Conservation (phyloP, 2,329 filamentous ascomycete genomes). For the Chaetomiaceae sp. region DNA sequence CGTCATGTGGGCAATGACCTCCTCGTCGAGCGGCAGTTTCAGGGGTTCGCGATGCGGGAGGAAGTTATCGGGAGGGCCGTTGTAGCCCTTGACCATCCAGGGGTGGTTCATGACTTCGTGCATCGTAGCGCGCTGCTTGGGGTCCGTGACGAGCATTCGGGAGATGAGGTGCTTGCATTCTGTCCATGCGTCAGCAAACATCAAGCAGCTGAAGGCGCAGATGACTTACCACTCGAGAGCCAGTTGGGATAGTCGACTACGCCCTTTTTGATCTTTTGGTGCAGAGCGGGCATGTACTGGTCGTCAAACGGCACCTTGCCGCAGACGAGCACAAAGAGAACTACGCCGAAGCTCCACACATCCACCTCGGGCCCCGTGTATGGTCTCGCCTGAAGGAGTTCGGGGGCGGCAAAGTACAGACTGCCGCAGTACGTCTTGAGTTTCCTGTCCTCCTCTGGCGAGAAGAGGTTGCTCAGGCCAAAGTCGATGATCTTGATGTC, state of each 20-base stretch:
- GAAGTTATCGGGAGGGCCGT: slow-evolving; percentile 80
- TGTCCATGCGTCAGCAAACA: slow-evolving; percentile 42
- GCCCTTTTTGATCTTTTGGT: slow-evolving; percentile 98
- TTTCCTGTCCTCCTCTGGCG: slow-evolving; percentile 65
- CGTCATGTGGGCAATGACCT: slow-evolving; percentile 89
- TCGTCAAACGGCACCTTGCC: slow-evolving; percentile 98
- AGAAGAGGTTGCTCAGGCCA: slow-evolving; percentile 92
- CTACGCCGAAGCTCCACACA: slow-evolving; percentile 98
- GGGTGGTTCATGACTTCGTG: slow-evolving; percentile 91
- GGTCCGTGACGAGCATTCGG: slow-evolving; percentile 93
- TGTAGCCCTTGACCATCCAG: slow-evolving; percentile 94
- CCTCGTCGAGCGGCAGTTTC: slow-evolving; percentile 75
- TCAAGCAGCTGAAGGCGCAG: background rate
- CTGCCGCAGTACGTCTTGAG: slow-evolving; percentile 97
- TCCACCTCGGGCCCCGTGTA: slow-evolving; percentile 97
- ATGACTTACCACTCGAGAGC: slow-evolving; percentile 74
- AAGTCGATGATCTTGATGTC: slow-evolving; percentile 99
- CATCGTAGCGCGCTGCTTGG: slow-evolving; percentile 78
- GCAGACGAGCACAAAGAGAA: slow-evolving; percentile 93
- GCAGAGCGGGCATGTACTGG: slow-evolving; percentile 96
- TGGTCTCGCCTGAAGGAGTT: slow-evolving; percentile 85
- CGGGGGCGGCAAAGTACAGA: slow-evolving; percentile 94
- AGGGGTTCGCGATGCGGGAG: slow-evolving; percentile 79
- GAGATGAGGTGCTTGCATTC: slow-evolving; percentile 93
- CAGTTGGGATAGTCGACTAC: slow-evolving; percentile 93